phyloP scores from a whole-genome alignment of 371 early-diverging fungal genomes.

The Rhizopus delemar region DNA sequence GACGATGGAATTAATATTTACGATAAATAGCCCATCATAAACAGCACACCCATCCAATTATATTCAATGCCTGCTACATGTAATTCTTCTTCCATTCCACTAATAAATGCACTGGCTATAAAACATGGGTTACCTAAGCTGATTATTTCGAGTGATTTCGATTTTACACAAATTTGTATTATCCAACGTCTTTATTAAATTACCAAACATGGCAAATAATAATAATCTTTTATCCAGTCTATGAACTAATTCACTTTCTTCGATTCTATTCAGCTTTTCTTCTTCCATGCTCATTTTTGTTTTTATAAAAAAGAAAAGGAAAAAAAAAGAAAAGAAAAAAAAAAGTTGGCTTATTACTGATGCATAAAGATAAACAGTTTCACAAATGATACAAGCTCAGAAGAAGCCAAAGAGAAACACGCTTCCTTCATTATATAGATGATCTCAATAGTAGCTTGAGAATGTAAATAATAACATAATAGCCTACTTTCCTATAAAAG shows the following conservation, averaged over 20 bases:
- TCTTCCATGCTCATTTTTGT: neutral
- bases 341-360: neutral
- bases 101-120: slow-evolving; percentile 49
- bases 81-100: slow-evolving; percentile 56
- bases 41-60: slow-evolving; percentile 50
- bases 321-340: neutral
- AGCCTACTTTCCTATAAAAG: too few relatives aligned
- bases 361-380: neutral
- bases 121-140: neutral
- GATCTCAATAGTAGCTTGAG: too few relatives aligned
- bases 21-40: slow-evolving; percentile 47
- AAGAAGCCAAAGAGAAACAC: too few relatives aligned
- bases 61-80: slow-evolving; percentile 38
- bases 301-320: neutral
- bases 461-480: too few relatives aligned
- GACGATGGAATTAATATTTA: slow-evolving; percentile 15
- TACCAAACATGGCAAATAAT: slow-evolving; percentile 50
- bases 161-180: slow-evolving; percentile 41
- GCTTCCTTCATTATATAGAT: too few relatives aligned
- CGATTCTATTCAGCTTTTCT: slow-evolving; percentile 8
- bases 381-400: too few relatives aligned
- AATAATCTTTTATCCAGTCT: slow-evolving; percentile 41
- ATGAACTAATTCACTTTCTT: slow-evolving; percentile 33
- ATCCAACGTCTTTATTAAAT: slow-evolving; percentile 45
- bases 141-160: neutral